Percentiles rank a stretch among this genome's conserved stretches.
These are phyloP conservation scores for Sanguinoderma infundibulare DNA, from an alignment of 1,284 basidiomycete genomes.

Conservation along the genomic window DNA sequence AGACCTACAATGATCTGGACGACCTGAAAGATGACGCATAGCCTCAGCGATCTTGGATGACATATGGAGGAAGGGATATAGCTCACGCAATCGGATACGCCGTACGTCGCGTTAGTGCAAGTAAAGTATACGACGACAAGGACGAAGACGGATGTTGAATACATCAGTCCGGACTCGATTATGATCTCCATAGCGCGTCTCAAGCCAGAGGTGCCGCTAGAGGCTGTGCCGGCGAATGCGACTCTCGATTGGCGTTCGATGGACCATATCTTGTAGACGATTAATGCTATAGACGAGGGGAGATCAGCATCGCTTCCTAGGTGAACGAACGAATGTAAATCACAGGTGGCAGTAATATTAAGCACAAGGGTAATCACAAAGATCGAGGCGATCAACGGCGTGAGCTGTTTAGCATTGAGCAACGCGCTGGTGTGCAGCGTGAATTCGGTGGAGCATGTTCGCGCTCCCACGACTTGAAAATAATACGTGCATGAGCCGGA, in stretches of 20 bases:
- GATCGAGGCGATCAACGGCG: constrained; percentile 43
- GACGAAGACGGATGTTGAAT: constrained; percentile 5
- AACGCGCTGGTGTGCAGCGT: neutral
- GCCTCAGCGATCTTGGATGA: neutral
- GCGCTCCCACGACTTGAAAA: neutral
- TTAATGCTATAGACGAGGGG: neutral
- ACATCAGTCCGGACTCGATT: constrained; percentile 13
- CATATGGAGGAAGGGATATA: neutral
- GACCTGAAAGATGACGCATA: neutral
- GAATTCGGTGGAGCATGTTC: neutral
- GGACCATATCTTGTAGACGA: neutral
- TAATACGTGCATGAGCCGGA: neutral
- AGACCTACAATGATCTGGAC: constrained; percentile 7
- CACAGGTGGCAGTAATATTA: constrained; percentile 43
- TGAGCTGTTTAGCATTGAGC: constrained; percentile 17
- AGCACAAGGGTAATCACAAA: constrained; percentile 41
- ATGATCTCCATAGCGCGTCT: constrained; percentile 6
- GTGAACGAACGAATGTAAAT: neutral
- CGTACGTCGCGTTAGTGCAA: constrained; percentile 8
- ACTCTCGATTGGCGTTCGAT: neutral
- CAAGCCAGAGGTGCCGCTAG: neutral
- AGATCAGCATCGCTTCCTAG: neutral
- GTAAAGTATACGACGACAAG: neutral
- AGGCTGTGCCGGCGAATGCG: neutral
- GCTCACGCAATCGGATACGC: constrained; percentile 5